Base-by-base conservation (phyloP, 768 basidiomycete species). In the Russula abietina region DNA sequence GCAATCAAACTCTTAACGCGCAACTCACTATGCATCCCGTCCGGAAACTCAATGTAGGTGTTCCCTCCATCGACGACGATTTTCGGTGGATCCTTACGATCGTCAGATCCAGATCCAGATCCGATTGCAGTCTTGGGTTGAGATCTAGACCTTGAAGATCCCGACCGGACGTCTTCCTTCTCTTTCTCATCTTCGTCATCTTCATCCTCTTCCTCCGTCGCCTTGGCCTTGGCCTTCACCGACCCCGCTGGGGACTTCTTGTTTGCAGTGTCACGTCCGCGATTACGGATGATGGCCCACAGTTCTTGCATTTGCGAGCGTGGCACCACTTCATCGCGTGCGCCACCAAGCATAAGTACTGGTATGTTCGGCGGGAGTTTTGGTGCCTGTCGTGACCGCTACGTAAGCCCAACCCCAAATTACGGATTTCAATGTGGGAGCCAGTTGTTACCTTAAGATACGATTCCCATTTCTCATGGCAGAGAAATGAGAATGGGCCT, bases 381-480 rank as follows among this genome's bases (percentile, higher is more conserved):
- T 5, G 71, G 72, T n/a, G 74, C 64, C 66, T 67, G 33, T 26
- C 22, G 19, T 32, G 8, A 11, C 19, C 41, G 43, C 43, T 45
- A 45, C 43, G n/a, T 45, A 9, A 45, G 43, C 43, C 39, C 19
- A 19, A 43, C 19, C 43, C n/a, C 43, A 11, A n/a, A 45, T n/a
- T n/a, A 45, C 19, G 36, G 2, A 0, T n/a, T 45, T 45, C 75
- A 74, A 12, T 50, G 46, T 51, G 32, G 50, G 22, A 64, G 16
- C 1, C 11, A 80, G 79, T 39, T 91, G 19, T 16, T 46, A 67
- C 79, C 70, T 86, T 84, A 4, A 81, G 79, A 0, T 81, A 81
- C 1, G 90, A 91, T 70, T 92, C 85, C 93, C 93, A 96, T 71
- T 87, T 89, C 72, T 96, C 85, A 69, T 93, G 86, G 67, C 91